Evolutionary conservation across 371 early-diverging fungal genomes (phyloP), one percentile per base, ranked within the genome.

Genomic region (Conidiobolus incongruus): DNA sequence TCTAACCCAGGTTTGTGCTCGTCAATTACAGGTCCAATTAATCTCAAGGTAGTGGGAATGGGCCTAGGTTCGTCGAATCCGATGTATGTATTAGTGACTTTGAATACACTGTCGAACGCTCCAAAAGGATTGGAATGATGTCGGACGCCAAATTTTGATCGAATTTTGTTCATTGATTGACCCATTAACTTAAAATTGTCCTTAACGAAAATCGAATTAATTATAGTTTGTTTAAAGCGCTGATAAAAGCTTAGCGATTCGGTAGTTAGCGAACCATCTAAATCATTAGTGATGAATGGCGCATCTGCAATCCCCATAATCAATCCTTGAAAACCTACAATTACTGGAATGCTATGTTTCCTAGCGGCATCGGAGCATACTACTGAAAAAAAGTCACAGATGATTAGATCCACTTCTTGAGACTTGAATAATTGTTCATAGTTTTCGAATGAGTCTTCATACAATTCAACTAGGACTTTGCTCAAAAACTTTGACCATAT

Each of bases 381-480:
- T 10, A 12, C 13, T 8, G 33, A 17, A 33, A 47, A 47, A 34
- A 39, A 47, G 26, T 47, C 47, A 33, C 47, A 47, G 8, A 47
- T 17, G 11, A 47, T 39, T 5, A 47, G 19, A 23, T 47, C 47
- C 19, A 34, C 26, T 24, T 45, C 35, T 4, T 26, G 10, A 12
- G 21, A 11, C 15, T n/a, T 3, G 10, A 29, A 29, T 11, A 29
- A 15, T 17, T 32, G 17, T 10, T 5, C 6, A 20, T 17, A 40
- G 12, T n/a, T n/a, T n/a, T n/a, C n/a, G n/a, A n/a, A n/a, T n/a
- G n/a, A n/a, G n/a, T n/a, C n/a, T n/a, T n/a, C n/a, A n/a, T n/a
- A n/a, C n/a, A n/a, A n/a, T n/a, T n/a, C n/a, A n/a, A n/a, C n/a
- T n/a, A n/a, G n/a, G n/a, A n/a, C n/a, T n/a, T n/a, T n/a, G n/a